Evolutionary conservation across 768 basidiomycete species (phyloP).

Genomic region (Epithele typhae): DNA sequence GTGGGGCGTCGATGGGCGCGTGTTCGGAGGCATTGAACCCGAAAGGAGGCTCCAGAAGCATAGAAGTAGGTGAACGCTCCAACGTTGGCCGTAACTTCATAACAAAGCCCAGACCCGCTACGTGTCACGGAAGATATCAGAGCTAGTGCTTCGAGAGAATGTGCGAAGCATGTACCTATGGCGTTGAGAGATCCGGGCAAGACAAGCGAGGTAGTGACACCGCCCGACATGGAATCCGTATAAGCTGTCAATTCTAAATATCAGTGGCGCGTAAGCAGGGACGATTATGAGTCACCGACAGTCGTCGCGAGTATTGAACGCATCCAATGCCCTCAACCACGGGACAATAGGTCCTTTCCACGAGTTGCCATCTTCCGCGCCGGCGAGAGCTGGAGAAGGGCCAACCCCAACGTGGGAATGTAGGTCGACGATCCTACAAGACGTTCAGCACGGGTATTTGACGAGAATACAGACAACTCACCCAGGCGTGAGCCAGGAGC

Average conservation of each 20-base stretch:
- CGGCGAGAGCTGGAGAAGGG: constrained; percentile 21
- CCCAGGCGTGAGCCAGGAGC: constrained; percentile 66
- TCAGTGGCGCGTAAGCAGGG: not conserved
- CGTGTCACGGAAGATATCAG: too few relatives aligned
- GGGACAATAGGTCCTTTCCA: constrained; percentile 46
- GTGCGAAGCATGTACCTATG: too few relatives aligned
- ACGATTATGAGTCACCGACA: constrained; percentile 8
- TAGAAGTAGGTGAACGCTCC: constrained; percentile 63
- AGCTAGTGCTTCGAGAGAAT: too few relatives aligned
- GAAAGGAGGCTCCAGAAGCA: constrained; percentile 73
- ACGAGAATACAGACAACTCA: constrained; percentile 3
- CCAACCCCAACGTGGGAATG: constrained; percentile 55
- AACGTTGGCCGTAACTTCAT: constrained; percentile 71
- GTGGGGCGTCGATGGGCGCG: constrained; percentile 24
- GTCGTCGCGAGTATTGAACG: constrained; percentile 68
- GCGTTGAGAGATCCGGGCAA: constrained; percentile 65
- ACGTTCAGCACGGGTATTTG: not conserved
- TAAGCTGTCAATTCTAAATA: constrained; percentile 32
- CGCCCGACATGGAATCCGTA: constrained; percentile 57
- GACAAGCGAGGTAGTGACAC: constrained; percentile 70
- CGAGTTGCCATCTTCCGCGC: constrained; percentile 56
- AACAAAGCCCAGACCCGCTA: constrained; percentile 74
- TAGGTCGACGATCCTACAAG: constrained; percentile 42
- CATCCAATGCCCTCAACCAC: constrained; percentile 69
- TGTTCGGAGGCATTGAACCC: constrained; percentile 36